phyloP scores from a whole-genome alignment of 2,329 filamentous ascomycete genomes.

The Arachnopeziza araneosa region DNA sequence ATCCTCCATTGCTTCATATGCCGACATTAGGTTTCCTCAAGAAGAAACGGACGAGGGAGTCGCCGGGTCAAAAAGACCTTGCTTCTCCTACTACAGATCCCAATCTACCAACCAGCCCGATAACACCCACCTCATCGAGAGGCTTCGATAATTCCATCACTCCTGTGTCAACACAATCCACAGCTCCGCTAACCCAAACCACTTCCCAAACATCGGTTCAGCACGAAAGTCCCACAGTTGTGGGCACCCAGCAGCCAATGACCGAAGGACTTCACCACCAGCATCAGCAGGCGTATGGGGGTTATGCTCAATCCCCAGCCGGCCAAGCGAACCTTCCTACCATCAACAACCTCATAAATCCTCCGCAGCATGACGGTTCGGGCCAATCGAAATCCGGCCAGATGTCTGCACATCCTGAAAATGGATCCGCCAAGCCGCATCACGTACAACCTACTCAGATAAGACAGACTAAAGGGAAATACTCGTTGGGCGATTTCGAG shows the following conservation, averaged over 20 bases:
- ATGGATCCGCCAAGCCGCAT: neutral
- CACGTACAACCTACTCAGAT: constrained; percentile 24
- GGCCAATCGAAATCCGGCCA: constrained; percentile 23
- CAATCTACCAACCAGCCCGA: constrained; percentile 59
- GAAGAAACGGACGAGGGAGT: constrained; percentile 98
- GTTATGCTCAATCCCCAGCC: constrained; percentile 20
- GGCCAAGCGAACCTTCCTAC: constrained; percentile 63
- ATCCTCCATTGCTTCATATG: constrained; percentile 50
- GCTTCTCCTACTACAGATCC: constrained; percentile 63
- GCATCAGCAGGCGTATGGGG: constrained; percentile 29
- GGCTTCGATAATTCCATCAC: constrained; percentile 39
- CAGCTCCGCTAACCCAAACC: constrained; percentile 25
- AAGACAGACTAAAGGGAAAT: constrained; percentile 91
- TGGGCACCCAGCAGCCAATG: constrained; percentile 29
- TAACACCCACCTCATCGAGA: constrained; percentile 52
- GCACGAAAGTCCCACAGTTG: constrained; percentile 24
- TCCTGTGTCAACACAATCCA: constrained; percentile 35
- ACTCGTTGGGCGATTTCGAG: constrained; percentile 84
- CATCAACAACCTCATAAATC: constrained; percentile 80
- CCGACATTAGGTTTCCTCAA: constrained; percentile 94
- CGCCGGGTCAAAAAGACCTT: constrained; percentile 57
- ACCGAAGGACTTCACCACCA: constrained; percentile 29
- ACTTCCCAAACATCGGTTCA: constrained; percentile 13
- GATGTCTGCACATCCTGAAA: constrained; percentile 10
- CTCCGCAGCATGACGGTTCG: constrained; percentile 46